Base-by-base conservation (phyloP, 768 basidiomycete species). In the Exidia glandulosa region DNA sequence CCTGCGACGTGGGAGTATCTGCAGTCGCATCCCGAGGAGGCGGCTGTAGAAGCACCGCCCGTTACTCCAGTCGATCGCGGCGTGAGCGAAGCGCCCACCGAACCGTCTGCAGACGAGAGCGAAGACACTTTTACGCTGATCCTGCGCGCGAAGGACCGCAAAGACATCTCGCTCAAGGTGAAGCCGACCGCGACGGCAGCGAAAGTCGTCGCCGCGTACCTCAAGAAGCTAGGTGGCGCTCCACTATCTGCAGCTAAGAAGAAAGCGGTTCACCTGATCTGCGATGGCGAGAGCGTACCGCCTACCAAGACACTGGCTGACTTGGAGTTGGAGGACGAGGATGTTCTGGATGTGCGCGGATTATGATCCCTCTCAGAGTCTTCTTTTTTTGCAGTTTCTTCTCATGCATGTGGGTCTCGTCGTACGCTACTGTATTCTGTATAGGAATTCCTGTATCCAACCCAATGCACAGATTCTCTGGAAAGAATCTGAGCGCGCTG, bases 241-340 rank as follows among this genome's bases (percentile, higher is more conserved):
- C 65, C 66, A 1, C 60, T 69, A n/a, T 62, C 69, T 2, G 59
- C 65, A 7, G 58, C 58, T 59, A 75, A 73, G 57, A 69, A 70
- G 57, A 74, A 70, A 57, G 73, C 77, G 25, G 85, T 84, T 7
- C 72, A 69, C 45, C 66, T 90, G 36, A 76, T 74, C 64, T 72
- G 91, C 27, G 89, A 92, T 65, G 89, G 89, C 6, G 87, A 89
- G 41, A 83, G 76, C 66, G 77, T 88, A 76, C 75, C 75, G n/a
- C 75, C 81, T 34, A 74, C 79, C 25, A 71, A 75, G 5, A 78
- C 79, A 61, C 89, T 92, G 60, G 79, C 84, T 12, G 80, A 82
- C 14, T 78, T 80, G 23, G 88, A 87, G 61, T 64, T 90, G 62
- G 89, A 90, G 63, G 88, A 92, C 63, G 89, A 88, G 0, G 89